Evolutionary conservation across 306 rosid species (phyloP).

Genomic region (Citrullus amarus): DNA sequence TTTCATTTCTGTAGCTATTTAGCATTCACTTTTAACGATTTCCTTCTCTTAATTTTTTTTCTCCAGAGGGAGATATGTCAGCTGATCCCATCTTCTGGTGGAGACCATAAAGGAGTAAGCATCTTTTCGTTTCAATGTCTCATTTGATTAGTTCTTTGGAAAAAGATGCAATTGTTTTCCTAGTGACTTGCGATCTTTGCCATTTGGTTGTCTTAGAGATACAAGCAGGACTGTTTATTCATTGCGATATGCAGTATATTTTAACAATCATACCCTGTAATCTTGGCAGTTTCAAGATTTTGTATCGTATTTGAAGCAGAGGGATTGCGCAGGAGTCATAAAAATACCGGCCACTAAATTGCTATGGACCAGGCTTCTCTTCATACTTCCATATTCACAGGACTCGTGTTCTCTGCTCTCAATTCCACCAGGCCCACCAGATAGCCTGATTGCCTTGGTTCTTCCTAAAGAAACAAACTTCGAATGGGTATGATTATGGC

Average conservation of each 20-base stretch:
- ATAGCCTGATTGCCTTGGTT: conserved; percentile 73
- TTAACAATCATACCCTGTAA: neutral
- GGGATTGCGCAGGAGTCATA: conserved; percentile 94
- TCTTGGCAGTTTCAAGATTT: conserved; percentile 88
- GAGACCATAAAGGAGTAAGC: conserved; percentile 67
- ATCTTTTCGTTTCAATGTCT: conserved; percentile 11
- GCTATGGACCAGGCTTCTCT: conserved; percentile 88
- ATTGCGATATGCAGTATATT: neutral
- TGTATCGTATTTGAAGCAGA: conserved; percentile 79
- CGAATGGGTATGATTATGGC: conserved; percentile 56
- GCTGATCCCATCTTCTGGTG: conserved; percentile 60
- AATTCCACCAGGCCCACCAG: conserved; percentile 51
- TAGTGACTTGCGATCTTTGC: neutral
- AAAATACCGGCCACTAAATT: conserved; percentile 69
- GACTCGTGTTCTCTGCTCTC: conserved; percentile 73
- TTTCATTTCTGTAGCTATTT: neutral
- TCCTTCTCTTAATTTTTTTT: conserved; percentile 14
- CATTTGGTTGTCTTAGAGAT: neutral
- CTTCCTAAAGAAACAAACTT: conserved; percentile 86
- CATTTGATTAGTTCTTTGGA: neutral
- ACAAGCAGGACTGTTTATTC: neutral
- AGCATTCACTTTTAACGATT: neutral
- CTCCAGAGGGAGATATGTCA: conserved; percentile 87
- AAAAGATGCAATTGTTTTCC: neutral
- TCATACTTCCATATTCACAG: conserved; percentile 70